phyloP scores from a whole-genome alignment of 495 filamentous ascomycete species.

The Tuber umbilicatum region DNA sequence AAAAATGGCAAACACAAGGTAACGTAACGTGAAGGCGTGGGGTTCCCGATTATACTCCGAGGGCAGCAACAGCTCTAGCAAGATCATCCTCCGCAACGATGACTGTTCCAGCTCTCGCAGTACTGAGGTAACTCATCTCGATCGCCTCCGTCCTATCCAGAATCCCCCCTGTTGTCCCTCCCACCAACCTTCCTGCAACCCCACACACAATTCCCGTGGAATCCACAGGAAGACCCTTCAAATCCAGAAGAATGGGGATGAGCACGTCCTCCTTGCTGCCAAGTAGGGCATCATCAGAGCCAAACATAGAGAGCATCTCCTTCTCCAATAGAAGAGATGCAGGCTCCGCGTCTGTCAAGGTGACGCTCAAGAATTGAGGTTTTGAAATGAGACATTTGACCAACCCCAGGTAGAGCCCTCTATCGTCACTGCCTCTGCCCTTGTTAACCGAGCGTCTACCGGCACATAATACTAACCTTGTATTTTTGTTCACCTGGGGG shows the following conservation, averaged over 20 bases:
- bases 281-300: constrained; percentile 57
- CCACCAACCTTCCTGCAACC: constrained; percentile 71
- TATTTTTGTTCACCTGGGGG: constrained; percentile 60
- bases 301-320: constrained; percentile 59
- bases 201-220: constrained; percentile 92
- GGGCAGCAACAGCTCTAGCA: constrained; percentile 60
- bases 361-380: constrained; percentile 78
- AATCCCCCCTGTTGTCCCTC: constrained; percentile 43
- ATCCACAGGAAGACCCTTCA: constrained; percentile 73
- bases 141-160: constrained; percentile 46
- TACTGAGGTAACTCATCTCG: constrained; percentile 89
- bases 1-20: constrained; percentile 16
- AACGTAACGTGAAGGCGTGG: constrained; percentile 5
- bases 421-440: constrained; percentile 39
- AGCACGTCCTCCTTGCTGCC: constrained; percentile 68
- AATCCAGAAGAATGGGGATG: constrained; percentile 82
- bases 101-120: constrained; percentile 82
- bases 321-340: constrained; percentile 77
- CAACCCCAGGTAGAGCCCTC: constrained; percentile 56
- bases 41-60: constrained; percentile 45
- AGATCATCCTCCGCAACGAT: constrained; percentile 72
- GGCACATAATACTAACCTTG: constrained; percentile 78
- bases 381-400: constrained; percentile 63
- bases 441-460: constrained; percentile 53
- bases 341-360: constrained; percentile 75